Evolutionary conservation across 1,139 yeast genomes (phyloP).

Genomic region (Diutina pseudorugosa): DNA sequence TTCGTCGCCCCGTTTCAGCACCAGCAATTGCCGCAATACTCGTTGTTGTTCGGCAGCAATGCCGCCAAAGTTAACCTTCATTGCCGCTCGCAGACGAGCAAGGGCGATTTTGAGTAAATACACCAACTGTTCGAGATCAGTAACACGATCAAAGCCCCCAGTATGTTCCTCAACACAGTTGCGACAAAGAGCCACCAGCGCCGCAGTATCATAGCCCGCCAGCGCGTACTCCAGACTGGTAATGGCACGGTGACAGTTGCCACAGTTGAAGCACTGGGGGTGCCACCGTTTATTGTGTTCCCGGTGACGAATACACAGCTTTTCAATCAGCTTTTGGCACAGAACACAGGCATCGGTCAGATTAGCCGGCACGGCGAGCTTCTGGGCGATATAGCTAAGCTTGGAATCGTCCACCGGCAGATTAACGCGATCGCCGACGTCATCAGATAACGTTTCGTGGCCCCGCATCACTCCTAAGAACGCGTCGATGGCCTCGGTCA

Average conservation of each 20-base stretch:
- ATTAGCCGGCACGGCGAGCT: slow-evolving; percentile 36
- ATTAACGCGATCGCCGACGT: neutral
- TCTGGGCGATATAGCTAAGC: slow-evolving; percentile 6
- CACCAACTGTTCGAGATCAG: slow-evolving; percentile 61
- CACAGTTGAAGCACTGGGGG: slow-evolving; percentile 54
- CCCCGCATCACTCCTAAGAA: slow-evolving; percentile 43
- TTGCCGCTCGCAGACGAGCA: slow-evolving; percentile 61
- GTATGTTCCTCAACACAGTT: slow-evolving; percentile 13
- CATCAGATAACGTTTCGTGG: slow-evolving; percentile 23
- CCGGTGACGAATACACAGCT: slow-evolving; percentile 47
- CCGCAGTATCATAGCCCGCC: slow-evolving; percentile 1
- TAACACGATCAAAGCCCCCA: slow-evolving; percentile 50
- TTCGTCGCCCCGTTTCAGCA: slow-evolving; percentile 8
- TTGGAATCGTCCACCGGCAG: slow-evolving; percentile 5
- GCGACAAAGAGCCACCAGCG: slow-evolving; percentile 31
- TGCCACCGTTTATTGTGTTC: slow-evolving; percentile 68
- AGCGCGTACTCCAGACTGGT: neutral
- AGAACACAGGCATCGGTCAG: slow-evolving; percentile 68
- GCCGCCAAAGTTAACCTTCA: slow-evolving; percentile 15
- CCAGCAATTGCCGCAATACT: neutral
- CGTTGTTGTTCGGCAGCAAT: neutral
- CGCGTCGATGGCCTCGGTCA: slow-evolving; percentile 50
- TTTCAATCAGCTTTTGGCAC: slow-evolving; percentile 75
- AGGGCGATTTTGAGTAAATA: slow-evolving; percentile 77
- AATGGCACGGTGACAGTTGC: slow-evolving; percentile 29